A percentile compares a stretch with the other conserved stretches of the same genome.
phyloP scores from a whole-genome alignment of 2,329 filamentous ascomycete genomes.

The Sphaceloma murrayae region DNA sequence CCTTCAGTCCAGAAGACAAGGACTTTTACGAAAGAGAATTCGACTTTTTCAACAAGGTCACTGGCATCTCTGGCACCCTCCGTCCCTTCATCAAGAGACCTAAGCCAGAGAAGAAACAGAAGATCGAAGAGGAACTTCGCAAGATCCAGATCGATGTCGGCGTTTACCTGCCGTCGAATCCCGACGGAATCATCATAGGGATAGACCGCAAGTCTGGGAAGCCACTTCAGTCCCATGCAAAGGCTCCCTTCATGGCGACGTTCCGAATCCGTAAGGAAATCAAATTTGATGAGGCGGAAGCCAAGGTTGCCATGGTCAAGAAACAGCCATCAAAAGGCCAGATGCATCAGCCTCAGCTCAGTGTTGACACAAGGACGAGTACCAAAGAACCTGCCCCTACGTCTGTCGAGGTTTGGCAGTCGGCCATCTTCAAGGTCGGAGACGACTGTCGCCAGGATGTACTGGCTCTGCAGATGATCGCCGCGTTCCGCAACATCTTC shows the following conservation, averaged over 20 bases:
- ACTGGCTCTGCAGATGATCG: slow-evolving; percentile 92
- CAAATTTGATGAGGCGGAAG: slow-evolving; percentile 30
- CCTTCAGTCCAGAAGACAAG: slow-evolving; percentile 69
- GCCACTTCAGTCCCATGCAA: slow-evolving; percentile 93
- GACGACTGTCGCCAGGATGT: slow-evolving; percentile 98
- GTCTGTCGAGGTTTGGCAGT: slow-evolving; percentile 94
- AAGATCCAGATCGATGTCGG: slow-evolving; percentile 96
- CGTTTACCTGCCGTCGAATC: slow-evolving; percentile 94
- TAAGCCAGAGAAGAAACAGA: slow-evolving; percentile 96
- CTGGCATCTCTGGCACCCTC: slow-evolving; percentile 86
- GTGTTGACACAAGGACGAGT: slow-evolving; percentile 5
- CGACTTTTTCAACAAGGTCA: slow-evolving; percentile 95
- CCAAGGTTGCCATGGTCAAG: not conserved
- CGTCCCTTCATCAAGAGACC: slow-evolving; percentile 84
- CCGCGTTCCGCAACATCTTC: slow-evolving; percentile 95
- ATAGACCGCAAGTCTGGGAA: slow-evolving; percentile 98
- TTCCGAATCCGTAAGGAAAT: slow-evolving; percentile 86
- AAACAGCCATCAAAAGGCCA: slow-evolving; percentile 9
- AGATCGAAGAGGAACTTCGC: slow-evolving; percentile 95
- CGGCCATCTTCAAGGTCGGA: slow-evolving; percentile 98
- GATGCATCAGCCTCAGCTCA: not conserved
- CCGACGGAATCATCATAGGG: slow-evolving; percentile 91
- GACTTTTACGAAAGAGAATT: slow-evolving; percentile 93
- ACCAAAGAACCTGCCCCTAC: slow-evolving; percentile 30
- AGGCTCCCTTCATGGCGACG: slow-evolving; percentile 97